A percentile compares a stretch with the other conserved stretches of the same genome.
phyloP scores from a whole-genome alignment of 1,284 basidiomycete genomes.

The Heterobasidion occidentale region DNA sequence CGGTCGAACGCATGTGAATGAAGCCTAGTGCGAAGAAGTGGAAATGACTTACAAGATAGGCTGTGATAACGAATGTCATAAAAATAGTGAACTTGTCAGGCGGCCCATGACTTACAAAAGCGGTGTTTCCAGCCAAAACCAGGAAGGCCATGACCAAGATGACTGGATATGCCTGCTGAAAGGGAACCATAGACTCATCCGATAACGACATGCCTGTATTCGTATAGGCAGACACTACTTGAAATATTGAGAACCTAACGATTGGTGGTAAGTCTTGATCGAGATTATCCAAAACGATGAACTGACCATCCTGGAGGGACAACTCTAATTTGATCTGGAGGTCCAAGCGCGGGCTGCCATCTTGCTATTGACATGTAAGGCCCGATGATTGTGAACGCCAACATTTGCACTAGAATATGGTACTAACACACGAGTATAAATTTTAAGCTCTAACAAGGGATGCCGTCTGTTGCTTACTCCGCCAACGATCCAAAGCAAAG shows the following conservation, averaged over 20 bases:
- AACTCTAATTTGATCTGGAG: slow-evolving; percentile 24
- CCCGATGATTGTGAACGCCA: slow-evolving; percentile 50
- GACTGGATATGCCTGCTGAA: slow-evolving; percentile 81
- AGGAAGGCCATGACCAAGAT: slow-evolving; percentile 61
- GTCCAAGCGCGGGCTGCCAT: slow-evolving; percentile 21
- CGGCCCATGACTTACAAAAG: slow-evolving; percentile 57
- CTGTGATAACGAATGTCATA: slow-evolving; percentile 27
- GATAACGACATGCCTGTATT: slow-evolving; percentile 87
- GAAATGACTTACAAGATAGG: slow-evolving; percentile 58
- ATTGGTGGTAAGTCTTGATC: not conserved
- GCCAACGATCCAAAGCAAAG: slow-evolving; percentile 53
- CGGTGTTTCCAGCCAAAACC: slow-evolving; percentile 89
- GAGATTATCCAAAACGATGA: not conserved
- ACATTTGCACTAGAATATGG: slow-evolving; percentile 51
- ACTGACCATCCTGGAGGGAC: slow-evolving; percentile 35
- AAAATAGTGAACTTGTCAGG: not conserved
- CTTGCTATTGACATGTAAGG: slow-evolving; percentile 36
- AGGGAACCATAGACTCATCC: slow-evolving; percentile 87
- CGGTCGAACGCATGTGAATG: not conserved
- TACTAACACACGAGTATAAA: slow-evolving; percentile 15
- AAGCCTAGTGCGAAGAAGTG: not conserved
- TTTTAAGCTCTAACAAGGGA: not conserved
- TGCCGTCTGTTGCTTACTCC: slow-evolving; percentile 14
- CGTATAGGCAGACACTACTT: slow-evolving; percentile 82
- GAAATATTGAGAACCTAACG: slow-evolving; percentile 81